Evolutionary conservation across 169 alveolate species (phyloP).

Genomic region (Plasmodium gaboni): DNA sequence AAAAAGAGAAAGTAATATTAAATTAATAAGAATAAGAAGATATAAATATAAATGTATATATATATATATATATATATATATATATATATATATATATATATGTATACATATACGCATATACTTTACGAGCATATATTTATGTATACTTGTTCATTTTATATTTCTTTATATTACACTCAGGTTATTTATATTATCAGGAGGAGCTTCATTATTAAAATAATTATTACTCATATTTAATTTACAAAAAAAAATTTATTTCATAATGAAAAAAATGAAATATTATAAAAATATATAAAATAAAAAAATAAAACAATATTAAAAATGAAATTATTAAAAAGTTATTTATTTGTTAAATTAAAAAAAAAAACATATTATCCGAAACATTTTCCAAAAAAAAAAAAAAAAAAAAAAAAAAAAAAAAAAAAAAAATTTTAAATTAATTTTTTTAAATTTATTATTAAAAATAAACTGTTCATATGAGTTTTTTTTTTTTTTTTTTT

Average conservation of each 20-base stretch:
- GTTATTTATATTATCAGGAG: constrained; percentile 35
- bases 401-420: constrained; percentile 4
- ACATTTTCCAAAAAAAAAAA: not conserved
- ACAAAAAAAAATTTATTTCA: not conserved
- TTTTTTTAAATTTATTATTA: too few relatives aligned
- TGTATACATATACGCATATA: not conserved
- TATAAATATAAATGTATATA: not conserved
- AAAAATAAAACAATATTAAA: not conserved
- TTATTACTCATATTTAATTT: constrained; percentile 14
- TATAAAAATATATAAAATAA: not conserved
- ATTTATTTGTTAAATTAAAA: not conserved
- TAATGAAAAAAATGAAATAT: not conserved
- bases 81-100: not conserved
- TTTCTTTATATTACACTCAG: constrained; percentile 6
- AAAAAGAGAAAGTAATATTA: not conserved
- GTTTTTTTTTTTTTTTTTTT: too few relatives aligned
- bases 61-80: not conserved
- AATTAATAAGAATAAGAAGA: not conserved
- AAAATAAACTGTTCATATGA: too few relatives aligned
- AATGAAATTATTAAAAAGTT: not conserved
- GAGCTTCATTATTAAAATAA: constrained; percentile 46
- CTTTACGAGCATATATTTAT: too few relatives aligned
- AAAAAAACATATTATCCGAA: not conserved
- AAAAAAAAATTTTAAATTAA: not conserved
- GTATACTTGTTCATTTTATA: not conserved